Base-by-base conservation (phyloP, 768 basidiomycete genomes). In the Leccinum variicolor region DNA sequence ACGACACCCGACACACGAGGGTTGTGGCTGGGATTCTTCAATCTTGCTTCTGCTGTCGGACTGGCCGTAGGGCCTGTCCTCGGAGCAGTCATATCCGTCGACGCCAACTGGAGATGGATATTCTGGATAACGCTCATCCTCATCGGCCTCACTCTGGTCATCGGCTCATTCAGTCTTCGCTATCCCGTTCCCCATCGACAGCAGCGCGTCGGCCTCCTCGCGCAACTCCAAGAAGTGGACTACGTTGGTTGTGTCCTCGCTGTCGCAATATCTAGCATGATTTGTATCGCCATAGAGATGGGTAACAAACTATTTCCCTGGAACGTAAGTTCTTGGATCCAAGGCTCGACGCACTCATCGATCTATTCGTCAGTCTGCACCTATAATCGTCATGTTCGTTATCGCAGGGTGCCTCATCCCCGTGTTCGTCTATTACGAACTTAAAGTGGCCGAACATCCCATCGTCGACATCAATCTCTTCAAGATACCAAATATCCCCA, bases 11-110 rank as follows among this genome's bases (percentile, higher is more conserved):
- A 75, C 53, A 60, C 74, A 17, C 71, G 73, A 21, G 69, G 68
- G 2, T n/a, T 74, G 13, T 74, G 74, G 74, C 59, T 74, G 13
- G 73, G 73, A 3, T 74, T 71, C 61, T 73, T 73, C 60, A 74
- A 68, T 39, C 66, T 71, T 33, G 63, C 74, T 1, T 73, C 79
- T 23, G 73, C 78, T 26, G 53, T 76, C n/a, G 78, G 79, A n/a
- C 67, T 75, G 8, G 75, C 80, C 36, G 65, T 79, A 39, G 80
- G 80, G 1, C 80, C 80, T 3, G 71, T 81, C 13, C 59, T 81
- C 5, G 80, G 80, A 7, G 80, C 80, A 21, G 64, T 76, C 36
- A 71, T 81, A 51, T 74, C 79, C 4, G 75, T 77, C 60, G 70
- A 79, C 43, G 61, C 74, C 8, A 49, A 70, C 7, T 81, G 79